Evolutionary conservation across 257 asterid genomes (phyloP).

Genomic region (Nicotiana knightiana): DNA sequence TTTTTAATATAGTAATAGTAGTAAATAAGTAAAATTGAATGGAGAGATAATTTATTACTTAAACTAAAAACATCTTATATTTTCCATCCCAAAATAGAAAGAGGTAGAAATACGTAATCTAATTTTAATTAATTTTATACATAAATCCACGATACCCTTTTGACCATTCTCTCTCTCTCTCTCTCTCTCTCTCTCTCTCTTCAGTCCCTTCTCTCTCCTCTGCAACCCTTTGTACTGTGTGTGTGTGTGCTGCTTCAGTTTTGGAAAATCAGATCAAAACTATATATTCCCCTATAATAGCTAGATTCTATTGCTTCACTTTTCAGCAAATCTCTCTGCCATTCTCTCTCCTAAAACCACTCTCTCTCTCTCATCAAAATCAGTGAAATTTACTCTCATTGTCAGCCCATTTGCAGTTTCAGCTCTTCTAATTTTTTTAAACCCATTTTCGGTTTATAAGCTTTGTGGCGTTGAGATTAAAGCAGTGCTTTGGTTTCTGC

Average conservation of each 20-base stretch:
- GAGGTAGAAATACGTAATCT: background rate
- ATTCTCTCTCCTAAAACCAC: background rate
- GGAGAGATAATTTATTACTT: too few species aligned
- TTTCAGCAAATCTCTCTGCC: background rate
- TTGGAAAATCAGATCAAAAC: background rate
- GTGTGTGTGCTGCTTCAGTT: background rate
- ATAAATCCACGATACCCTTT: background rate
- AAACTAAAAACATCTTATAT: too few species aligned
- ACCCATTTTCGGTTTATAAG: background rate
- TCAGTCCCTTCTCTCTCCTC: constrained; percentile 2
- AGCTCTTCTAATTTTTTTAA: background rate
- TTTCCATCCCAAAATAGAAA: background rate
- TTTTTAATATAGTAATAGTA: too few species aligned
- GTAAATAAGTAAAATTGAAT: too few species aligned
- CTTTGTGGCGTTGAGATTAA: background rate
- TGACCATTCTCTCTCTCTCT: background rate
- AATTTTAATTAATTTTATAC: background rate
- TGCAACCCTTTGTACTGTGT: background rate
- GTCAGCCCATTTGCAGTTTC: background rate
- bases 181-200: background rate
- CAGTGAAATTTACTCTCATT: background rate
- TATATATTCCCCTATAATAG: background rate
- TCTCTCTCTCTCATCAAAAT: background rate
- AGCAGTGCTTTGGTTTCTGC: background rate
- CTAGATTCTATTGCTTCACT: background rate